Percentiles rank a stretch among this genome's conserved stretches.
Conservation (phyloP, 2,329 filamentous ascomycete species). For the Coleophoma cylindrospora region DNA sequence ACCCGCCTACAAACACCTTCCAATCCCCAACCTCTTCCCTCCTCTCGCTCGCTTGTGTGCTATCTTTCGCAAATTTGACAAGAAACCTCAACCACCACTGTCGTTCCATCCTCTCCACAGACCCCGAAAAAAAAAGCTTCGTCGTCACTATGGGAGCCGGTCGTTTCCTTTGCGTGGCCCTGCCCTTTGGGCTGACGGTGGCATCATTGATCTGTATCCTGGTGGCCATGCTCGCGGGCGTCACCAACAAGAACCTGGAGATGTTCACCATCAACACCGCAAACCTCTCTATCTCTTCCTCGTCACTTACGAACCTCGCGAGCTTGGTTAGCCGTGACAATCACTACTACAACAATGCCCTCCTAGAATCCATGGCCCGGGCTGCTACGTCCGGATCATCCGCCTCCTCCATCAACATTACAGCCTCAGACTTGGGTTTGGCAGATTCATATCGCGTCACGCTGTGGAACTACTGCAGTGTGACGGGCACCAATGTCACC, state of each 20-base stretch:
- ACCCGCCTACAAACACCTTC: background rate
- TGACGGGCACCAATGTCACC: constrained; percentile 39
- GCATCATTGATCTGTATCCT: constrained; percentile 68
- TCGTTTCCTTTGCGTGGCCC: constrained; percentile 78
- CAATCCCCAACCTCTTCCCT: background rate
- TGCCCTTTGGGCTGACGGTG: constrained; percentile 79
- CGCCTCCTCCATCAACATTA: constrained; percentile 40
- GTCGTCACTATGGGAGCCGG: constrained; percentile 57
- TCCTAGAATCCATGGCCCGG: constrained; percentile 25
- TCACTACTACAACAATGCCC: constrained; percentile 9
- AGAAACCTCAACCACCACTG: background rate
- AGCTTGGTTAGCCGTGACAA: constrained; percentile 8
- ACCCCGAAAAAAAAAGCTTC: background rate
- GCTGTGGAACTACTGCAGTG: constrained; percentile 83
- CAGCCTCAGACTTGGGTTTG: constrained; percentile 48
- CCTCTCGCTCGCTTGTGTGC: background rate
- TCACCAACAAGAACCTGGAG: constrained; percentile 50
- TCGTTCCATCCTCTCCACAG: background rate
- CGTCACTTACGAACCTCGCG: constrained; percentile 14
- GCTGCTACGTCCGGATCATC: constrained; percentile 18
- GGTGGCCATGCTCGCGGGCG: constrained; percentile 49
- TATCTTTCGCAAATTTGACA: too few species aligned
- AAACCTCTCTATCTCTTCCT: constrained; percentile 40
- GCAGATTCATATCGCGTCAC: constrained; percentile 75
- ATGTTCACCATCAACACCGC: constrained; percentile 57